phyloP scores from a whole-genome alignment of 2,329 filamentous ascomycete genomes.

The Colletotrichum truncatum region DNA sequence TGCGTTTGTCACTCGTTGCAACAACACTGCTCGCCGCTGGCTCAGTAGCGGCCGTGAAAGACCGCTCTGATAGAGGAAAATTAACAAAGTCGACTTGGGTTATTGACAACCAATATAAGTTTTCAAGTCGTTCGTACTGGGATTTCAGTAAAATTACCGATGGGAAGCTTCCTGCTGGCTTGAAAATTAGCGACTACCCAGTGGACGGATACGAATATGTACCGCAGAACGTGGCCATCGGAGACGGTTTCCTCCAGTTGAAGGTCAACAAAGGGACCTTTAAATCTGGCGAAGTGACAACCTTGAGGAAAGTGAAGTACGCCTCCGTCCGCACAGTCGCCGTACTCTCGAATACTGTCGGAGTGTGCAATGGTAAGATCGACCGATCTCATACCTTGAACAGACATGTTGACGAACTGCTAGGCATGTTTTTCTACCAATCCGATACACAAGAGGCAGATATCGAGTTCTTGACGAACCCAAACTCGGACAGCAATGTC shows the following conservation, averaged over 20 bases:
- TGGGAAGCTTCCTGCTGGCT: slow-evolving; percentile 29
- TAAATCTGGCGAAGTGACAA: slow-evolving; percentile 34
- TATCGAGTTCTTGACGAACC: slow-evolving; percentile 41
- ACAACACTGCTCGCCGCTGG: neutral
- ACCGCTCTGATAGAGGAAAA: neutral
- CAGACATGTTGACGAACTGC: neutral
- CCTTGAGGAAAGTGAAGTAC: slow-evolving; percentile 36
- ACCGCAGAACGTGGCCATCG: slow-evolving; percentile 30
- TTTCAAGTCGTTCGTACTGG: neutral
- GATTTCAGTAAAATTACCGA: neutral
- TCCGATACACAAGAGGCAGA: slow-evolving; percentile 38
- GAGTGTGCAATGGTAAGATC: slow-evolving; percentile 39
- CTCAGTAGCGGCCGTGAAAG: neutral
- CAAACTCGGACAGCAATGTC: slow-evolving; percentile 33
- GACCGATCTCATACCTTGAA: fast-evolving
- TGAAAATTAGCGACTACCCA: slow-evolving; percentile 33
- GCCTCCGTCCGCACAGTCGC: slow-evolving; percentile 39
- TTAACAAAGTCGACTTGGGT: neutral
- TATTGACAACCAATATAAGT: neutral
- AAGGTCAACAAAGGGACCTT: slow-evolving; percentile 34
- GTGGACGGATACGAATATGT: slow-evolving; percentile 28
- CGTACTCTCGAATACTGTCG: slow-evolving; percentile 37
- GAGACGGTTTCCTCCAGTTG: slow-evolving; percentile 38
- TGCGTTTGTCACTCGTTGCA: neutral
- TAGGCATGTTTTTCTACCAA: slow-evolving; percentile 42